Percentiles rank a stretch among this genome's conserved stretches.
Conservation (phyloP, 441 rosid genomes). For the Syzygium syzygioides region DNA sequence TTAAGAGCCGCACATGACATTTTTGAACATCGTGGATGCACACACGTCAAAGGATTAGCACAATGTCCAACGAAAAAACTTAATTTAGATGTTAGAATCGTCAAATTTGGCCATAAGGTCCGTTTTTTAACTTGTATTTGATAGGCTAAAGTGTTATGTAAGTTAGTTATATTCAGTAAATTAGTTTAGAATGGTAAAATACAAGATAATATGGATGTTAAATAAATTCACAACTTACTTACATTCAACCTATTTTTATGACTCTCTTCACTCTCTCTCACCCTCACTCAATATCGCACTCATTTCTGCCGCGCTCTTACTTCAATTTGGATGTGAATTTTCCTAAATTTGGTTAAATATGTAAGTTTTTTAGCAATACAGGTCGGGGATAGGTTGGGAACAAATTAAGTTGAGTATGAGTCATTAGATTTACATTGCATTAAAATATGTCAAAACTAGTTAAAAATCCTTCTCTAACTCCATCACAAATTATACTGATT, state of each 20-base stretch:
- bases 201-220: not conserved
- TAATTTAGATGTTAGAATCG: not conserved
- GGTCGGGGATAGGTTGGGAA: too few relatives aligned
- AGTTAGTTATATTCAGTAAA: not conserved
- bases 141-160: not conserved
- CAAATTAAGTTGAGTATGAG: accelerated
- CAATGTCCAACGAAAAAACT: not conserved
- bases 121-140: not conserved
- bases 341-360: too few relatives aligned
- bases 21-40: not conserved
- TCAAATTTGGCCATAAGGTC: not conserved
- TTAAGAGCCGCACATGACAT: not conserved
- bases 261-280: not conserved
- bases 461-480: too few relatives aligned
- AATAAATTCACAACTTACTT: not conserved
- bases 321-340: too few relatives aligned
- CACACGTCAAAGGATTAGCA: not conserved
- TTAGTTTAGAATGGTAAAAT: not conserved
- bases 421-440: too few relatives aligned
- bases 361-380: too few relatives aligned
- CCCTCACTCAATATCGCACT: not conserved
- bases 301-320: not conserved
- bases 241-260: not conserved
- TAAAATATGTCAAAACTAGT: too few relatives aligned
- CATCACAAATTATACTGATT: too few relatives aligned